Percentiles rank a stretch among this genome's conserved stretches.
Evolutionary conservation across 768 basidiomycete species (phyloP).

Genomic region (Erythrobasidium yunnanense): DNA sequence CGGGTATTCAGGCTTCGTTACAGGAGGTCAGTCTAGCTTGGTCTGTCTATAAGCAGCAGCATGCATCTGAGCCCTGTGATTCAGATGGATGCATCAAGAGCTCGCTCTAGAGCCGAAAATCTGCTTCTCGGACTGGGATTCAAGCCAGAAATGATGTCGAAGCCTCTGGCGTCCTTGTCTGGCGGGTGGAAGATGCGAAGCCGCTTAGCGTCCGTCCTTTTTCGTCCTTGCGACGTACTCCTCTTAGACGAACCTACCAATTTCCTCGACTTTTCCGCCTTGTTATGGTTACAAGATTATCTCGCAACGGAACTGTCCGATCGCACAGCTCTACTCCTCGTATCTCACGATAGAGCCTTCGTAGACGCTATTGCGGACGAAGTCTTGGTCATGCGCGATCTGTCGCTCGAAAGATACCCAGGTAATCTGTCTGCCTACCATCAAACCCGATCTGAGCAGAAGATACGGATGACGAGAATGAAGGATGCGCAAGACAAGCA

Average conservation of each 20-base stretch:
- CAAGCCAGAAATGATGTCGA: constrained; percentile 41
- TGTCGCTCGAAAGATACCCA: constrained; percentile 50
- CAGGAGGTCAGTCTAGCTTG: constrained; percentile 37
- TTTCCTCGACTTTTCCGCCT: constrained; percentile 42
- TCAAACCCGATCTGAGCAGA: constrained; percentile 46
- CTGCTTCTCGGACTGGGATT: constrained; percentile 58
- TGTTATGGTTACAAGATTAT: constrained; percentile 45
- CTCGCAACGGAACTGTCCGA: constrained; percentile 41
- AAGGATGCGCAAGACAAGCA: constrained; percentile 46
- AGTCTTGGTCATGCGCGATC: constrained; percentile 52
- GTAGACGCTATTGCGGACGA: constrained; percentile 54
- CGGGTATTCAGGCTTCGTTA: constrained; percentile 36
- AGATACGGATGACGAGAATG: constrained; percentile 44
- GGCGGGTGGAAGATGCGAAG: constrained; percentile 60
- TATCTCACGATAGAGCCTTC: constrained; percentile 59
- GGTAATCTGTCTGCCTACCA: constrained; percentile 43
- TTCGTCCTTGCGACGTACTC: constrained; percentile 52
- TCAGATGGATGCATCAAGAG: constrained; percentile 29
- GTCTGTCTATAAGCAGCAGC: too few relatives aligned
- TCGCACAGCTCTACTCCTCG: constrained; percentile 50
- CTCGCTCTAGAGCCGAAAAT: constrained; percentile 44
- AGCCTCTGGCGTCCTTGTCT: constrained; percentile 48
- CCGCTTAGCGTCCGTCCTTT: constrained; percentile 52
- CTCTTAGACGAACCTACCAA: constrained; percentile 52
- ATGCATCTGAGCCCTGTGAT: background rate